A percentile compares a stretch with the other conserved stretches of the same genome.
Evolutionary conservation across 1,139 yeast genomes (phyloP).

Genomic region (Scheffersomyces segobiensis): DNA sequence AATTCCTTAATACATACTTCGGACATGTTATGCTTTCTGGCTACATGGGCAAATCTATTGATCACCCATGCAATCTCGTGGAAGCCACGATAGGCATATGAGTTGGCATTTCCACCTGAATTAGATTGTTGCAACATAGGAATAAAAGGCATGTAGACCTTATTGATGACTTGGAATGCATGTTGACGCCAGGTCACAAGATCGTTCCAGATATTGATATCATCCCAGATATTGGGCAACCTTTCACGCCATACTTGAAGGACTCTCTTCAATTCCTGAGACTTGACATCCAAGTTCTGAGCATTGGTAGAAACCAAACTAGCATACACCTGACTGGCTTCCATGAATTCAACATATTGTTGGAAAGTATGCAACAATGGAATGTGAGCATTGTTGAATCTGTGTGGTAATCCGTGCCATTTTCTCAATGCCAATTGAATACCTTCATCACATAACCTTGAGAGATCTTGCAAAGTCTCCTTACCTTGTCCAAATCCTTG

Average conservation of each 20-base stretch:
- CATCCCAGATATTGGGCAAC: constrained; percentile 95
- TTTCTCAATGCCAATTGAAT: constrained; percentile 88
- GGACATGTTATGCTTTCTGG: constrained; percentile 94
- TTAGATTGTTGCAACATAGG: constrained; percentile 81
- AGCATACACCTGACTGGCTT: constrained; percentile 92
- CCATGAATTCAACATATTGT: constrained; percentile 96
- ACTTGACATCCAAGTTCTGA: constrained; percentile 85
- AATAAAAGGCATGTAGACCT: constrained; percentile 88
- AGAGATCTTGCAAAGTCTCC: constrained; percentile 77
- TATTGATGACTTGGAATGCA: constrained; percentile 95
- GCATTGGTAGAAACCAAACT: constrained; percentile 89
- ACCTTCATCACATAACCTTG: constrained; percentile 91
- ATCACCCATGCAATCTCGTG: constrained; percentile 99
- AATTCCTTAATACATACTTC: constrained; percentile 94
- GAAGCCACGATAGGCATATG: constrained; percentile 95
- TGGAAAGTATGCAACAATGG: constrained; percentile 93
- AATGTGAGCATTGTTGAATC: constrained; percentile 82
- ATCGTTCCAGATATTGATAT: constrained; percentile 96
- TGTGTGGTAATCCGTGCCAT: constrained; percentile 87
- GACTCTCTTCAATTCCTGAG: constrained; percentile 91
- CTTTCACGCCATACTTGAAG: constrained; percentile 98
- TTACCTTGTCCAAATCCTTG: constrained; percentile 94
- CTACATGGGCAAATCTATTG: constrained; percentile 97
- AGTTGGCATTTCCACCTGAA: constrained; percentile 72
- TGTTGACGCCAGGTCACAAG: constrained; percentile 98